Evolutionary conservation across 306 rosid species (phyloP).

Genomic region (Acacia crassicarpa): DNA sequence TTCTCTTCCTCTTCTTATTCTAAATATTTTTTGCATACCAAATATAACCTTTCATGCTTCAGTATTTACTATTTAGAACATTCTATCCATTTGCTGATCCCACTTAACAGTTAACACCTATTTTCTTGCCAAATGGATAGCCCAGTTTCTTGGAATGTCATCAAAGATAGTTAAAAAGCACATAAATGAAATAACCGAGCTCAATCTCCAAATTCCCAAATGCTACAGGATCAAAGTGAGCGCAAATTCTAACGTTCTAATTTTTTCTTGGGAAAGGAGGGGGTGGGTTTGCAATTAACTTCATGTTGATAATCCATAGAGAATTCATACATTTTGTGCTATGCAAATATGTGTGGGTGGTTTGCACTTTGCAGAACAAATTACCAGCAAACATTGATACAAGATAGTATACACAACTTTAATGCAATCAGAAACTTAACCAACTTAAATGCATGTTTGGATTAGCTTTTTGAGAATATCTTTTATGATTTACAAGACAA

Average conservation of each 20-base stretch:
- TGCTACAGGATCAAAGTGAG: not conserved
- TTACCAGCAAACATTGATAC: not conserved
- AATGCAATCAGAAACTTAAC: not conserved
- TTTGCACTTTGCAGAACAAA: not conserved
- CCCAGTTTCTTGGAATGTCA: not conserved
- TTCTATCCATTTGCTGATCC: not conserved
- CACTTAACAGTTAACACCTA: not conserved
- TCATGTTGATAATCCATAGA: not conserved
- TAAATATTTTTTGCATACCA: not conserved
- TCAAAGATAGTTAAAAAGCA: not conserved
- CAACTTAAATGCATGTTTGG: too few species aligned
- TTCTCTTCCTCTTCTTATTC: not conserved
- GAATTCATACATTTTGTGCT: not conserved
- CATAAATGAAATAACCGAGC: not conserved
- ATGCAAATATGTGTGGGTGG: not conserved
- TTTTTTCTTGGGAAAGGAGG: not conserved
- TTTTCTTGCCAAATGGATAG: not conserved
- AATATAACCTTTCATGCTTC: not conserved
- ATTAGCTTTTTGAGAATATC: too few species aligned
- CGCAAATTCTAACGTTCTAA: not conserved
- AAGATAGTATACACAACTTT: not conserved
- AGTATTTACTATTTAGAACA: not conserved
- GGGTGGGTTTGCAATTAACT: not conserved
- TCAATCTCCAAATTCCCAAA: not conserved
- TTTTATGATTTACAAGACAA: too few species aligned